Base-by-base conservation (phyloP, 495 filamentous ascomycete species). In the Amphirosellinia nigrospora region DNA sequence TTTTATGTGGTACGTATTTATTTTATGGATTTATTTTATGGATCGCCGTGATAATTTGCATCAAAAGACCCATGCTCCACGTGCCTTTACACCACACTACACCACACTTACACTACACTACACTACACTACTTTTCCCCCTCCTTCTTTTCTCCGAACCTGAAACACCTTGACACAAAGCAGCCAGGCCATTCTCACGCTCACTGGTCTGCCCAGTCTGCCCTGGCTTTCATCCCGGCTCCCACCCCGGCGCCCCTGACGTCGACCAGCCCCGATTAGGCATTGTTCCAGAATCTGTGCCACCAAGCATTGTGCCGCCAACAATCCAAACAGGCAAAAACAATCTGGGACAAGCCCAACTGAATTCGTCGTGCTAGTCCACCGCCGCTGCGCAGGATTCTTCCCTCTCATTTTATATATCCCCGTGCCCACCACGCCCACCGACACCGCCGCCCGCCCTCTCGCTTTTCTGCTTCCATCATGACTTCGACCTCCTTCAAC, bases 401-500 rank as follows among this genome's bases (percentile, higher is more conserved):
- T n/a, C 41, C 39, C 53, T 34, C 43, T 46, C 58, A 32, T 56
- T 15, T 43, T 64, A 53, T 70, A 64, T 50, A 69, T 69, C 46
- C 63, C 70, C 70, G 39, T 52, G 55, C 43, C 28, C 11, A 15
- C 55, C 53, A 41, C 50, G 26, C 50, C 62, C 63, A 65, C 46
- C 16, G 26, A 64, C 64, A 45, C 32, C 34, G 53, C 56, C 59
- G 19, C 46, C 41, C 70, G 56, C 69, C 61, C 65, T 62, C 58
- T 64, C 70, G 69, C 73, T 48, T 64, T 62, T 70, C 71, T 68
- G 48, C 45, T 73, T 73, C 61, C 84, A 88, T 38, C 66, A 92
- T 92, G 89, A 80, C 72, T 30, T 78, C 78, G 53, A 72, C 73
- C 45, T 74, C 76, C 36, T 48, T 64, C 63, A 71, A 74, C 66